Base-by-base conservation (phyloP, 768 basidiomycete genomes). In the Boletus sensibilis region DNA sequence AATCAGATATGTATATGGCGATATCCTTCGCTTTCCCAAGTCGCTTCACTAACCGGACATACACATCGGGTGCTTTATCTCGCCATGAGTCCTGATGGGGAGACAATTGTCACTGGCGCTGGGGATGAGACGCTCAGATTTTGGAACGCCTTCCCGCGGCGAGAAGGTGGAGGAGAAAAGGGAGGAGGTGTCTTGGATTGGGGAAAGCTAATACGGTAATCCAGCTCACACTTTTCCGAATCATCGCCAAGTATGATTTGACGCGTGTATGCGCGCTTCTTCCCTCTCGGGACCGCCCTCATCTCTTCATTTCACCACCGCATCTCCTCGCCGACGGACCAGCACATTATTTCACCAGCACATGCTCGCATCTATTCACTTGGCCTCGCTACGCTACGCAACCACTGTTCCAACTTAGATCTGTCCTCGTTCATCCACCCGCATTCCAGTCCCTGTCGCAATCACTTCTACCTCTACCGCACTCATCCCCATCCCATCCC, bases 1-100 rank as follows among this genome's bases (percentile, higher is more conserved):
- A 97, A 98, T 72, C 96, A 98, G 69, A 94, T 96, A 47, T 93
- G 90, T 64, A 90, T 94, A 56, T 94, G 94, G 94, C 88, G 88
- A 68, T 98, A 97, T 71, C 96, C 96, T 0, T 85, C 86, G 8
- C 80, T 98, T 69, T 87, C 89, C 59, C 96, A 96, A 83, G 95
- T 98, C 8, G 96, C 94, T 0, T 92, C 92, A 8, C 79, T 99
- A 9, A 91, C 92, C 0, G 96, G 96, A 9, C 96, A 99, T 69
- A 92, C 94, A 0, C 92, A 90, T 69, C 90, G 96, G 45, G 96
- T 99, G 18, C 78, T 98, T 33, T 96, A 96, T 70, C 86, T 98
- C n/a, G 95, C 95, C 4, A 94, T 95, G 92, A 91, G 88, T 66
- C 95, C 95, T 0, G 95, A 97, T 63, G 94, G 95, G 18, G 93